These are phyloP conservation scores for Taphrina betulina DNA, from an alignment of 1,139 yeast species.

Conservation along the genomic window DNA sequence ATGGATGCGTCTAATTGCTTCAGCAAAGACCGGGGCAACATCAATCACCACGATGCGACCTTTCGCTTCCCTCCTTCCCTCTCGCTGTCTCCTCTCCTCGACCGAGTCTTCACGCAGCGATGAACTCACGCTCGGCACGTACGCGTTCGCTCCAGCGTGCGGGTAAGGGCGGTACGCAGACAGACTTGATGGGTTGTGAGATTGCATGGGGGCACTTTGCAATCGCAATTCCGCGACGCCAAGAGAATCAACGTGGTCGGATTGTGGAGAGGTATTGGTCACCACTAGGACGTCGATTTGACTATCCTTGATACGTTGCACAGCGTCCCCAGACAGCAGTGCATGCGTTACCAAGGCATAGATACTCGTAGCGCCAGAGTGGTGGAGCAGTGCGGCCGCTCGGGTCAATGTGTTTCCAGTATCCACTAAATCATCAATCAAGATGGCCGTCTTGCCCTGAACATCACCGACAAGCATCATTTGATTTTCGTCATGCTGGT, in stretches of 20 bases:
- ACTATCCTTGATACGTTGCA: constrained; percentile 75
- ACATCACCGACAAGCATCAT: constrained; percentile 99
- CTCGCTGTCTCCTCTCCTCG: constrained; percentile 12
- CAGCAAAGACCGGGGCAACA: constrained; percentile 88
- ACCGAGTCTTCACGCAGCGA: constrained; percentile 6
- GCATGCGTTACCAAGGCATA: constrained; percentile 97
- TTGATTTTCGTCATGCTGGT: constrained; percentile 73
- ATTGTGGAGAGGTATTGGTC: constrained; percentile 92
- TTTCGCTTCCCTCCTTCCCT: constrained; percentile 1
- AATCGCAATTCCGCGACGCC: constrained; percentile 45
- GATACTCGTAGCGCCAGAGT: constrained; percentile 77
- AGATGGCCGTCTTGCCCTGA: constrained; percentile 75
- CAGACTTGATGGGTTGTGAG: constrained; percentile 21
- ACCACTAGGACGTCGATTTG: constrained; percentile 79
- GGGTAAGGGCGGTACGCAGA: constrained; percentile 9
- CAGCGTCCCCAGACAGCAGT: constrained; percentile 82
- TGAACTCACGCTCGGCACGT: constrained; percentile 1
- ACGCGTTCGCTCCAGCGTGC: background rate
- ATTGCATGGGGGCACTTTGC: constrained; percentile 51
- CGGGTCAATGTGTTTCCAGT: constrained; percentile 96
- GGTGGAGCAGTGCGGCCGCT: constrained; percentile 86
- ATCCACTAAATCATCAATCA: constrained; percentile 98
- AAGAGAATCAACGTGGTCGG: constrained; percentile 52
- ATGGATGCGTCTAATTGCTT: constrained; percentile 91
- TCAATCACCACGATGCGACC: constrained; percentile 73